phyloP scores from a whole-genome alignment of 352 stramenopile genomes.

The Phytophthora lateralis region DNA sequence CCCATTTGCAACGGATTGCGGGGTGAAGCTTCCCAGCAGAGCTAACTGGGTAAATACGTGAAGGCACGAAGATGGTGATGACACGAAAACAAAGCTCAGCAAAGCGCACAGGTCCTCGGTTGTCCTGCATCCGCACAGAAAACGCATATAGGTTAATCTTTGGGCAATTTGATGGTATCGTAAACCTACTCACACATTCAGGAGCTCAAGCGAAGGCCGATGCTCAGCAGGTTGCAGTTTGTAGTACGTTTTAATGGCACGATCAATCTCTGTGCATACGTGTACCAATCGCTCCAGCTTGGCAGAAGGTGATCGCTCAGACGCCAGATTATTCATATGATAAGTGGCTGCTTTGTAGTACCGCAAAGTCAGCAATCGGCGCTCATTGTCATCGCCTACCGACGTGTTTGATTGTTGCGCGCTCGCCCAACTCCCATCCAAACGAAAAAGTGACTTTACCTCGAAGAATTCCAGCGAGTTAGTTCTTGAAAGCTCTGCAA shows the following conservation, averaged over 20 bases:
- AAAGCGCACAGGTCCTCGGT: constrained; percentile 54
- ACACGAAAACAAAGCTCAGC: constrained; percentile 61
- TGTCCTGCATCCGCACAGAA: constrained; percentile 25
- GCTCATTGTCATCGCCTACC: constrained; percentile 29
- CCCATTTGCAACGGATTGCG: constrained; percentile 32
- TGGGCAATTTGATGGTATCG: not conserved
- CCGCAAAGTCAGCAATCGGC: constrained; percentile 34
- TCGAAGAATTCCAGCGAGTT: constrained; percentile 45
- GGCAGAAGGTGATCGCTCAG: constrained; percentile 56
- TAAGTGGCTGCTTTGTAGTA: constrained; percentile 49
- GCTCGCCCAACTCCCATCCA: constrained; percentile 51
- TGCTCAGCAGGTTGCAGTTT: constrained; percentile 16
- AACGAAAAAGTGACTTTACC: constrained; percentile 49
- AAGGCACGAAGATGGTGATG: constrained; percentile 45
- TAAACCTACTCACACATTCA: constrained; percentile 44
- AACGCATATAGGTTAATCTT: constrained; percentile 1
- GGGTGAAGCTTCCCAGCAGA: constrained; percentile 60
- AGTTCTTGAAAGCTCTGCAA: constrained; percentile 34
- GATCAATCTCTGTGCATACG: constrained; percentile 55
- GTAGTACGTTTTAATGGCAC: constrained; percentile 52
- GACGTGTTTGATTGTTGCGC: not conserved
- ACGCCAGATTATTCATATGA: constrained; percentile 49
- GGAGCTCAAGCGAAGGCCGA: constrained; percentile 21
- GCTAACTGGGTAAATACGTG: constrained; percentile 67
- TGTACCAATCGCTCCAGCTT: constrained; percentile 55